Conservation (phyloP, 306 rosid genomes). For the Lagenaria siceraria region DNA sequence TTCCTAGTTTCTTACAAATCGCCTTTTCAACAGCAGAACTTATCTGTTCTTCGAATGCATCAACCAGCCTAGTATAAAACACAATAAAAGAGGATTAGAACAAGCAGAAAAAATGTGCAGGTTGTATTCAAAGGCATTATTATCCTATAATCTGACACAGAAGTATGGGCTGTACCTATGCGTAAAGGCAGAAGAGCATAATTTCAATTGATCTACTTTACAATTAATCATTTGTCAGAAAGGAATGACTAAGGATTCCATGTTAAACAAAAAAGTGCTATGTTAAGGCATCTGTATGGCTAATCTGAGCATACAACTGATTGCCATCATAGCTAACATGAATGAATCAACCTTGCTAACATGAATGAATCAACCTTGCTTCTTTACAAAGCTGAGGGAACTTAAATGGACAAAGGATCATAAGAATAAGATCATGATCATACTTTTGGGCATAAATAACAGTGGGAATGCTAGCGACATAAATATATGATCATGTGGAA, state of each 20-base stretch:
- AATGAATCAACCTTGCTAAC: neutral
- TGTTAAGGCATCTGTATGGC: neutral
- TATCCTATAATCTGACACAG: neutral
- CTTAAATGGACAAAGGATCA: neutral
- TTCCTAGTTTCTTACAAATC: constrained; percentile 46
- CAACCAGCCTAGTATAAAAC: constrained; percentile 44
- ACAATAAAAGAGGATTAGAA: neutral
- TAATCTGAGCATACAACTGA: neutral
- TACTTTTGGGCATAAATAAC: neutral
- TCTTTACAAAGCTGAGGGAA: neutral
- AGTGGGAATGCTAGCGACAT: neutral
- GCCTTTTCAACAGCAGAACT: constrained; percentile 58
- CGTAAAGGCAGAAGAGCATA: neutral
- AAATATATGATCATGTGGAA: neutral
- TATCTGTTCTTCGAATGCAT: constrained; percentile 76
- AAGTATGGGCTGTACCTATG: neutral
- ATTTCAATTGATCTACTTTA: neutral
- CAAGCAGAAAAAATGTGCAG: neutral
- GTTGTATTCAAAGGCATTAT: neutral
- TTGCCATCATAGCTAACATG: neutral
- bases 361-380: neutral
- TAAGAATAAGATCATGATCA: neutral
- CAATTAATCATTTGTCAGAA: neutral
- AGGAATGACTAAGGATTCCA: neutral
- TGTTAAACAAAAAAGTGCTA: neutral